Percentiles rank a stretch among this genome's conserved stretches.
phyloP scores from a whole-genome alignment of 1,284 basidiomycete genomes.

The Testicularia cyperi region DNA sequence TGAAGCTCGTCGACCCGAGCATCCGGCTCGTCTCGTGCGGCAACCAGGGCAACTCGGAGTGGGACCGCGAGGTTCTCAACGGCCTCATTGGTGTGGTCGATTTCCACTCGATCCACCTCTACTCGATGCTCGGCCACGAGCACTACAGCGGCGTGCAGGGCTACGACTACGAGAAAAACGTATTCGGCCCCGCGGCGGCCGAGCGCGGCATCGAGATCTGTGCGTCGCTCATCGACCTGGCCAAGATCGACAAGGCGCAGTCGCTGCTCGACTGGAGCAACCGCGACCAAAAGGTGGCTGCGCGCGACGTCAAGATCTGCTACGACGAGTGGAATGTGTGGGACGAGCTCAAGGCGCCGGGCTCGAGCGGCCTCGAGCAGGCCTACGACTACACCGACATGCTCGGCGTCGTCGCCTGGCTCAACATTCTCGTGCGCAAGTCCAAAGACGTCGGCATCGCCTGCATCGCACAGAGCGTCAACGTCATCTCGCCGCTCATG shows the following conservation, averaged over 20 bases:
- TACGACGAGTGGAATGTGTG: constrained; percentile 71
- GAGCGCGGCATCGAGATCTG: constrained; percentile 62
- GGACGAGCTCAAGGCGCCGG: constrained; percentile 63
- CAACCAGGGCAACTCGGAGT: constrained; percentile 64
- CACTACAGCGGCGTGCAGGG: constrained; percentile 56
- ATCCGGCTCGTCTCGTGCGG: constrained; percentile 69
- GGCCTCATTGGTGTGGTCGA: constrained; percentile 60
- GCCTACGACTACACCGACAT: constrained; percentile 69
- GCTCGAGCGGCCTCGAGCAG: constrained; percentile 66
- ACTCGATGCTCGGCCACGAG: constrained; percentile 46
- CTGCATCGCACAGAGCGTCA: constrained; percentile 68
- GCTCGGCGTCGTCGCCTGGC: constrained; percentile 67
- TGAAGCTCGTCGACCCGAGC: constrained; percentile 67
- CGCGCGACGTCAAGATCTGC: constrained; percentile 57
- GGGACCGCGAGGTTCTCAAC: constrained; percentile 61
- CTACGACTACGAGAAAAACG: constrained; percentile 63
- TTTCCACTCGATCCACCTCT: constrained; percentile 61
- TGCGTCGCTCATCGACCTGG: constrained; percentile 62
- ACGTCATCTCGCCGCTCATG: constrained; percentile 66
- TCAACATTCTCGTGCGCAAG: constrained; percentile 70
- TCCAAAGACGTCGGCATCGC: constrained; percentile 68
- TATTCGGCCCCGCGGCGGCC: constrained; percentile 62
- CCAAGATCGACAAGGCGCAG: constrained; percentile 36
- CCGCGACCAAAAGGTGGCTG: constrained; percentile 25
- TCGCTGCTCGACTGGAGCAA: constrained; percentile 31